A percentile compares a stretch with the other conserved stretches of the same genome.
phyloP scores from a whole-genome alignment of 2,329 filamentous ascomycete species.

The Ascochyta rabiei region DNA sequence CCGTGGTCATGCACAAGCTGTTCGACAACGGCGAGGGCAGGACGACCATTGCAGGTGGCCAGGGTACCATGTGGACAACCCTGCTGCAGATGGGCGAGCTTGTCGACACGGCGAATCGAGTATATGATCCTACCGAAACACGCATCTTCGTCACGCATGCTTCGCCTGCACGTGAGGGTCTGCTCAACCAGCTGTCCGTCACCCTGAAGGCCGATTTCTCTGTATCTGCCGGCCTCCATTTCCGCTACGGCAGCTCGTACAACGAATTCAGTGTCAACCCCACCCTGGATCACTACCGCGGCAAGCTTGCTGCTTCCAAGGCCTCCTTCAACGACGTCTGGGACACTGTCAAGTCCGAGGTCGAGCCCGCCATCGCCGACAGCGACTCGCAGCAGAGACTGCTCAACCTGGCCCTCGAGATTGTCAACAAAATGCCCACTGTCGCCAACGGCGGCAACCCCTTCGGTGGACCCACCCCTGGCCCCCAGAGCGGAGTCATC shows the following conservation, averaged over 20 bases:
- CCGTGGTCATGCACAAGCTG: slow-evolving; percentile 99
- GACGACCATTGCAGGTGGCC: slow-evolving; percentile 96
- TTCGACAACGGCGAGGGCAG: slow-evolving; percentile 98
- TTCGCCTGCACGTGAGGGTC: slow-evolving; percentile 92
- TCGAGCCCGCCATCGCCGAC: slow-evolving; percentile 89
- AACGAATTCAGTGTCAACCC: slow-evolving; percentile 99
- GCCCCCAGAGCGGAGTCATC: slow-evolving; percentile 80
- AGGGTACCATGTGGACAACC: slow-evolving; percentile 99
- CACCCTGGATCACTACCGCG: slow-evolving; percentile 95
- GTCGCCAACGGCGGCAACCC: slow-evolving; percentile 95
- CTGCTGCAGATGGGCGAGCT: slow-evolving; percentile 97
- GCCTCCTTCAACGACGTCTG: slow-evolving; percentile 99
- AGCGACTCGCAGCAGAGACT: slow-evolving; percentile 95
- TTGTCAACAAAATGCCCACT: slow-evolving; percentile 97
- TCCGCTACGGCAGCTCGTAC: slow-evolving; percentile 98
- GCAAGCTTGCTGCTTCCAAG: slow-evolving; percentile 96
- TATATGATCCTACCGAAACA: slow-evolving; percentile 97
- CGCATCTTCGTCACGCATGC: slow-evolving; percentile 96
- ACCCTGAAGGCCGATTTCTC: slow-evolving; percentile 98
- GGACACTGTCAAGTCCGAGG: slow-evolving; percentile 97
- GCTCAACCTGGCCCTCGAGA: slow-evolving; percentile 85
- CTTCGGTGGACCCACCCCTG: slow-evolving; percentile 84
- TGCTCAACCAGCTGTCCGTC: slow-evolving; percentile 96
- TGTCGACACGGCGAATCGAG: slow-evolving; percentile 95
- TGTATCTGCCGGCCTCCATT: slow-evolving; percentile 94